Evolutionary conservation across 768 basidiomycete genomes (phyloP), one percentile per base, ranked within the genome.

Genomic region (Leccinum incarnatum): DNA sequence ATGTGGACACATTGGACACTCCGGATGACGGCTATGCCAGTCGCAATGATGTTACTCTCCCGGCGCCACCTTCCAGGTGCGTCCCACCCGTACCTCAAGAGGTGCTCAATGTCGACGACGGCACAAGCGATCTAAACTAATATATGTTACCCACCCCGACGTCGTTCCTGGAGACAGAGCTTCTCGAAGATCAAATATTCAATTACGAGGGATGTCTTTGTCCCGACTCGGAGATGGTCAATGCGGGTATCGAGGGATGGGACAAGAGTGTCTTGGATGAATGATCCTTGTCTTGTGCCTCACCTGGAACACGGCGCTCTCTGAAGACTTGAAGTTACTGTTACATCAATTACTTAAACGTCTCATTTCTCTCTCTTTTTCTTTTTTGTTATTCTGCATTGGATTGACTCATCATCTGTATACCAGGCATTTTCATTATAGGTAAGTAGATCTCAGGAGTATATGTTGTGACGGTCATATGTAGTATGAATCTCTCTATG

Each of bases 211-310:
- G 55, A 9, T 64, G 54, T 34, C 32, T 59, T 6, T 62, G 47
- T 14, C 60, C 63, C 0, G 63, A 65, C 27, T 29, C 27, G 27
- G 8, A 59, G 59, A 63, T 65, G 62, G 19, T 50, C 30, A 32
- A 56, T 2, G 42, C 46, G 0, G 49, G 53, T 9, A 11, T 58
- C 14, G 60, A 63, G 29, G 54, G 54, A n/a, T 63, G 62, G 62
- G 49, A 53, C 9, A 27, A 42, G 4, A 19, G n/a, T 42, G n/a
- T 42, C 10, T 17, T 42, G n/a, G 40, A n/a, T 2, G 17, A n/a
- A n/a, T 40, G 17, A 40, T 8, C 37, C 37, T 40, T 40, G 17
- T n/a, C 40, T 42, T n/a, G 40, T 42, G n/a, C 40, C n/a, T 42
- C 2, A 42, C 40, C 40, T 0, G 40, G 9, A 42, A 42, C n/a